Evolutionary conservation across 2,329 filamentous ascomycete species (phyloP), one percentile per base, ranked within the genome.

Genomic region (Fusarium dimerum): DNA sequence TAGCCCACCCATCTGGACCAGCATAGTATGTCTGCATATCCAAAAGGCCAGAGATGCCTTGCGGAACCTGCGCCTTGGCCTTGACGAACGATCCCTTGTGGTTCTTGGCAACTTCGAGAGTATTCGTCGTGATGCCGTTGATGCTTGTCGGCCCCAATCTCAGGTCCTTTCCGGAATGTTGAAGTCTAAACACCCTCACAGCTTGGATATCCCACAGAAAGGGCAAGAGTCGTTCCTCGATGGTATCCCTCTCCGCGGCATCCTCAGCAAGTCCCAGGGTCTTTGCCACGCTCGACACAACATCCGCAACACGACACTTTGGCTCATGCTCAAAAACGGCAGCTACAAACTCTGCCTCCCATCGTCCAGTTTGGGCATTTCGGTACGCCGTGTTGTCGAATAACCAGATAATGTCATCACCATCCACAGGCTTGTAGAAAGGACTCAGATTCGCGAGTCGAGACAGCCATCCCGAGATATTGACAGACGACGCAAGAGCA

Each of bases 341-440:
- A 2, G 88, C 84, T 0, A 96, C 85, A 56, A 92, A 92, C 67
- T 97, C 90, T 26, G 88, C 88, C 65, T 89, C 80, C 91, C 92
- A 97, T 47, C 67, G 70, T 48, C 73, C 74, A 2, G 72, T 70
- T 52, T 70, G 64, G 16, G 73, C 65, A 43, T 76, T 72, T 54
- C 84, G 83, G 68, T 88, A 93, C 5, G 92, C 92, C 3, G 89
- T 93, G 66, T 94, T 96, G 75, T 97, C 92, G 44, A 97, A 78
- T 8, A 97, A 76, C 93, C 93, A 97, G 40, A 97, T 85, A 13
- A 83, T 84, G 68, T 96, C 88, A 39, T 82, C 73, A 15, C 78
- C 76, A 49, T 84, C 80, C 43, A 90, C 81, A 34, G 78, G 74
- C 43, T 80, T 80, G 1, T 81, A 78, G 12, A 86, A 73, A 1